Evolutionary conservation across 164 flowering plant genomes (phyloP).

Genomic region (Nymphaea thermarum): DNA sequence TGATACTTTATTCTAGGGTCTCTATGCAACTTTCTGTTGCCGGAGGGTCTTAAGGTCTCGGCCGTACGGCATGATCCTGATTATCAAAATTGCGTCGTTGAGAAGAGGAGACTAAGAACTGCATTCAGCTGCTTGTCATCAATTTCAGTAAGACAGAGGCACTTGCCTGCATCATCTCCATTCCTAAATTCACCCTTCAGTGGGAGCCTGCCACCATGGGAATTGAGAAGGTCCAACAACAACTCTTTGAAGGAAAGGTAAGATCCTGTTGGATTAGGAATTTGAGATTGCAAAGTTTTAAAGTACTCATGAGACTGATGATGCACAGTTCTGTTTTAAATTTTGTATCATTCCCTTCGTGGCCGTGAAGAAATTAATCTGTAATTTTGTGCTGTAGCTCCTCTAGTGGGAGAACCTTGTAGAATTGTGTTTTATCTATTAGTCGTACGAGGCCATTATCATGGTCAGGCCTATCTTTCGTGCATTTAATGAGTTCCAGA

Average conservation of each 20-base stretch:
- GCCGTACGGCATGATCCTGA: conserved; percentile 30
- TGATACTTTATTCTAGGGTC: conserved; percentile 24
- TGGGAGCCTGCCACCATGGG: conserved; percentile 41
- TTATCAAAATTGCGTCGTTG: conserved; percentile 18
- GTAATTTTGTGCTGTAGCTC: conserved; percentile 2
- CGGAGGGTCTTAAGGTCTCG: conserved; percentile 33
- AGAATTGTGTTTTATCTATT: background rate
- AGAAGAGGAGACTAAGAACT: conserved; percentile 33
- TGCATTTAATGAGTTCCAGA: too few relatives aligned
- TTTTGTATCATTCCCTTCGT: background rate
- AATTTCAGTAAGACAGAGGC: conserved; percentile 38
- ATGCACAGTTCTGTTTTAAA: background rate
- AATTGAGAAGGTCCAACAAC: conserved; percentile 22
- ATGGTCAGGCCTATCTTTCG: too few relatives aligned
- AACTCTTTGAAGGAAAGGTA: conserved; percentile 24
- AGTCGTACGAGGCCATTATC: too few relatives aligned
- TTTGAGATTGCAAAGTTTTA: background rate
- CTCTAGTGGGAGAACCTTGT: background rate
- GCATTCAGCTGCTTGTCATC: conserved; percentile 40
- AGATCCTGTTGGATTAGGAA: background rate
- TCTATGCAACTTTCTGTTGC: conserved; percentile 42
- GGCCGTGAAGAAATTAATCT: conserved; percentile 1
- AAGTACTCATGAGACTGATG: background rate
- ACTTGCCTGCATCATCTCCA: conserved; percentile 29
- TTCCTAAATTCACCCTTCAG: conserved; percentile 33